Evolutionary conservation across 2,329 filamentous ascomycete species (phyloP).

Genomic region (Rasamsonia emersonii): DNA sequence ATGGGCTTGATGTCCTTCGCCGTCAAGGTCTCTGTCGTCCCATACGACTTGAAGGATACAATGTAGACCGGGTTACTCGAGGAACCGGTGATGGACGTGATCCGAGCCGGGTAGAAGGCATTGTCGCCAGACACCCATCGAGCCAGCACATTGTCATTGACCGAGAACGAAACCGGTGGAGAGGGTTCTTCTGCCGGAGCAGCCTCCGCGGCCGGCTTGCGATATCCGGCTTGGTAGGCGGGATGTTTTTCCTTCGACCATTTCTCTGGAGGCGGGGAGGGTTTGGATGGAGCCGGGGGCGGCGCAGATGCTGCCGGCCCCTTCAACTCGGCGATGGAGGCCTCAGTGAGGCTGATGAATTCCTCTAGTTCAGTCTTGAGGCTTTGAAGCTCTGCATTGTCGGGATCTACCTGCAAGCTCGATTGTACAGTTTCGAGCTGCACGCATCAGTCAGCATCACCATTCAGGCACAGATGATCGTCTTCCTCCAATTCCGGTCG

Average conservation of each 20-base stretch:
- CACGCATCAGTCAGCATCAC: constrained; percentile 7
- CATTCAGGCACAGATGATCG: not conserved
- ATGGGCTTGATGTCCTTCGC: constrained; percentile 77
- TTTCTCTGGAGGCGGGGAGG: constrained; percentile 54
- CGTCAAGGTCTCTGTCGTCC: constrained; percentile 68
- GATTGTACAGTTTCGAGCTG: constrained; percentile 70
- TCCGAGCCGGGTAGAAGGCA: constrained; percentile 81
- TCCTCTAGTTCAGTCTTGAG: constrained; percentile 74
- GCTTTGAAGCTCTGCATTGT: constrained; percentile 66
- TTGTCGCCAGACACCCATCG: constrained; percentile 88
- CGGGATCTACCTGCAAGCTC: constrained; percentile 70
- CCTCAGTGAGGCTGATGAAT: constrained; percentile 70
- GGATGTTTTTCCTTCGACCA: constrained; percentile 76
- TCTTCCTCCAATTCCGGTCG: not conserved
- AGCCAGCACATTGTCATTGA: constrained; percentile 84
- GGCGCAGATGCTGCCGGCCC: constrained; percentile 45
- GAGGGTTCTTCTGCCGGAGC: constrained; percentile 47
- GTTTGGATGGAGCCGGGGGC: constrained; percentile 34
- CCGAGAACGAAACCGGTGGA: constrained; percentile 56
- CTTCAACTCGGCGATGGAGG: constrained; percentile 72
- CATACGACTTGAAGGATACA: constrained; percentile 89
- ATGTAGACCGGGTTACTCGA: constrained; percentile 85
- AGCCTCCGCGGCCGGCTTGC: constrained; percentile 32
- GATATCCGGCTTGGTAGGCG: constrained; percentile 57
- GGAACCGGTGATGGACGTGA: constrained; percentile 88